Conservation (phyloP, 495 filamentous ascomycete genomes). For the Schizothecium vesticola region DNA sequence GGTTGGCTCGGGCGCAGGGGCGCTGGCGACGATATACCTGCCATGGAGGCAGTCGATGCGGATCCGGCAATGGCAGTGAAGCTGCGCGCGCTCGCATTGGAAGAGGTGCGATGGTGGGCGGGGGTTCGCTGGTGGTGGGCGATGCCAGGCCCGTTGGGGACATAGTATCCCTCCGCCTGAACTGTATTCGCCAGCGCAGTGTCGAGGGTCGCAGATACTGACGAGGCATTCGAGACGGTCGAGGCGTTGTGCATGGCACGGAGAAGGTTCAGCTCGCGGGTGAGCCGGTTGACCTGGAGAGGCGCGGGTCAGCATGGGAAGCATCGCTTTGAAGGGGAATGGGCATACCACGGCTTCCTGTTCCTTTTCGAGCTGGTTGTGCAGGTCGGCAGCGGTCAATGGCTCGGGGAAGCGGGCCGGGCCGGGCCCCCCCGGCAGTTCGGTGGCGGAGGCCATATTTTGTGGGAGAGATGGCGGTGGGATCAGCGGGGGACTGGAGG, state of each 20-base stretch:
- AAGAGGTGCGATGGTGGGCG: conserved; percentile 42
- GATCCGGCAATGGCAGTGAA: conserved; percentile 41
- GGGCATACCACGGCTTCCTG: conserved; percentile 82
- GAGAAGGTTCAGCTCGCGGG: conserved; percentile 73
- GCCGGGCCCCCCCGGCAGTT: conserved; percentile 54
- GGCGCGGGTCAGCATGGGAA: neutral
- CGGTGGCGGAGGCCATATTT: conserved; percentile 36
- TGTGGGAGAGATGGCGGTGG: conserved; percentile 13
- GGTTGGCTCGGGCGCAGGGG: conserved; percentile 28
- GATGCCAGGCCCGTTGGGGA: conserved; percentile 34
- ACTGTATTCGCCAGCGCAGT: conserved; percentile 29
- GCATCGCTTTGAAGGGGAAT: neutral
- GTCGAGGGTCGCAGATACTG: conserved; percentile 49
- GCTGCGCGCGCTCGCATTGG: conserved; percentile 52
- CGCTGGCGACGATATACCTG: conserved; percentile 29
- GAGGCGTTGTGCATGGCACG: conserved; percentile 75
- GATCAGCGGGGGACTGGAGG: conserved; percentile 28
- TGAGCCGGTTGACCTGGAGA: conserved; percentile 79
- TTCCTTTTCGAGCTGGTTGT: conserved; percentile 82
- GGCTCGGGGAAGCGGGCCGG: conserved; percentile 77
- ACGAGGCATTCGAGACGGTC: conserved; percentile 74
- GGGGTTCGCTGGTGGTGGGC: conserved; percentile 32
- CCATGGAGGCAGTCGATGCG: conserved; percentile 34
- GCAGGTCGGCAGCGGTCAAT: conserved; percentile 78
- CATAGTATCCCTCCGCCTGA: conserved; percentile 27